Conservation (phyloP, 1,139 yeast species). For the Yamadazyma friedrichii region DNA sequence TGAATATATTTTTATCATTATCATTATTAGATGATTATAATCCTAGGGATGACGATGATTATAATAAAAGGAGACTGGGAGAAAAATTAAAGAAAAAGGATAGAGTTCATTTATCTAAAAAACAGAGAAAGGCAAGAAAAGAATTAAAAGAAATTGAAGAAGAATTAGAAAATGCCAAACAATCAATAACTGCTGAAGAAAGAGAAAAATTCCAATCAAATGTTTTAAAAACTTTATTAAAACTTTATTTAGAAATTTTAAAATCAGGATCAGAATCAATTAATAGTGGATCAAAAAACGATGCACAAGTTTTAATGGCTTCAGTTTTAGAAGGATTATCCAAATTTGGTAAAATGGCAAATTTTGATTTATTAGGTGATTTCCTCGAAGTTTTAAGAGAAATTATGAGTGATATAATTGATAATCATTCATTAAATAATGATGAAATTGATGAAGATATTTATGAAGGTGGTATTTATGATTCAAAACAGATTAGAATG, state of each 20-base stretch:
- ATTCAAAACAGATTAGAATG: conserved; percentile 54
- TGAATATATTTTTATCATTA: conserved; percentile 71
- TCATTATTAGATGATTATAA: conserved; percentile 79
- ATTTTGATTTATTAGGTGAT: conserved; percentile 89
- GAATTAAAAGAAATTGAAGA: conserved; percentile 85
- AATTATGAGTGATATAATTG: conserved; percentile 52
- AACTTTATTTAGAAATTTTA: conserved; percentile 74
- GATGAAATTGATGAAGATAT: conserved; percentile 22
- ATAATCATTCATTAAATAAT: conserved; percentile 28
- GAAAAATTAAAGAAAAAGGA: conserved; percentile 75
- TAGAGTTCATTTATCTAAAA: conserved; percentile 83
- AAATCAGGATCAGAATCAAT: conserved; percentile 40
- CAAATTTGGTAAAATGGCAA: conserved; percentile 87
- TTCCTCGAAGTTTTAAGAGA: conserved; percentile 86
- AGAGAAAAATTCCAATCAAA: conserved; percentile 84
- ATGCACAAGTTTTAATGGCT: conserved; percentile 63
- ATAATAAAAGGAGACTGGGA: conserved; percentile 31
- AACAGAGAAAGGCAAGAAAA: conserved; percentile 81
- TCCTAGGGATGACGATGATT: conserved; percentile 52
- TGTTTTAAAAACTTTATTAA: conserved; percentile 68
- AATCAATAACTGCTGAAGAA: conserved; percentile 81
- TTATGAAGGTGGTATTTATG: conserved; percentile 22
- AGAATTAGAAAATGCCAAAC: conserved; percentile 85
- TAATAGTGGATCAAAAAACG: conserved; percentile 41
- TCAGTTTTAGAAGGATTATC: conserved; percentile 90